A percentile compares a stretch with the other conserved stretches of the same genome.
These are phyloP conservation scores for Dictyostelium purpureum DNA, from an alignment of 78 protist species.

Conservation along the genomic window DNA sequence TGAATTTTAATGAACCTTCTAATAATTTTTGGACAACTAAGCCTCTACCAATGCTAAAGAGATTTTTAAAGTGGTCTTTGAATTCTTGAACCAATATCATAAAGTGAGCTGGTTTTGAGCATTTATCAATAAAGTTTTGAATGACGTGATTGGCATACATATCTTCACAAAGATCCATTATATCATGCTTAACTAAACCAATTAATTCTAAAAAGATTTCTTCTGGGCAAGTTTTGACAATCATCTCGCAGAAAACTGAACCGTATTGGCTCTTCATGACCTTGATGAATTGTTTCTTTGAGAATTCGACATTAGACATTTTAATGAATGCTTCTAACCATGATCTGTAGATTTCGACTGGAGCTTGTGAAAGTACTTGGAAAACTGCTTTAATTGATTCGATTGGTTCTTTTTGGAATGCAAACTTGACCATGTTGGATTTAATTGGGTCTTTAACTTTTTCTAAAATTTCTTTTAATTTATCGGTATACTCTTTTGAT, in stretches of 20 bases:
- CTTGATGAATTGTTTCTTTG: neutral
- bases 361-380: neutral
- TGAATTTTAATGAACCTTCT: constrained; percentile 2
- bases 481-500: neutral
- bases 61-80: neutral
- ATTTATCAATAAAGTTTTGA: constrained; percentile 12
- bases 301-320: neutral
- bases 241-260: neutral
- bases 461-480: neutral
- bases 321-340: constrained; percentile 12
- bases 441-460: neutral
- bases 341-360: neutral
- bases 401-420: constrained; percentile 5
- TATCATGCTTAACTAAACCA: neutral
- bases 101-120: neutral
- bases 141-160: constrained; percentile 16
- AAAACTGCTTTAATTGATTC: constrained; percentile 3
- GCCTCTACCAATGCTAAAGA: constrained; percentile 33
- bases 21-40: constrained; percentile 26
- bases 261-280: neutral
- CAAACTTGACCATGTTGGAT: neutral
- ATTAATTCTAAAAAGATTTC: neutral
- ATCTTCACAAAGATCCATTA: constrained; percentile 8
- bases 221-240: neutral
- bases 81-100: neutral